Evolutionary conservation across 139 green algal species (phyloP).

Genomic region (Picochlorum costavermella): DNA sequence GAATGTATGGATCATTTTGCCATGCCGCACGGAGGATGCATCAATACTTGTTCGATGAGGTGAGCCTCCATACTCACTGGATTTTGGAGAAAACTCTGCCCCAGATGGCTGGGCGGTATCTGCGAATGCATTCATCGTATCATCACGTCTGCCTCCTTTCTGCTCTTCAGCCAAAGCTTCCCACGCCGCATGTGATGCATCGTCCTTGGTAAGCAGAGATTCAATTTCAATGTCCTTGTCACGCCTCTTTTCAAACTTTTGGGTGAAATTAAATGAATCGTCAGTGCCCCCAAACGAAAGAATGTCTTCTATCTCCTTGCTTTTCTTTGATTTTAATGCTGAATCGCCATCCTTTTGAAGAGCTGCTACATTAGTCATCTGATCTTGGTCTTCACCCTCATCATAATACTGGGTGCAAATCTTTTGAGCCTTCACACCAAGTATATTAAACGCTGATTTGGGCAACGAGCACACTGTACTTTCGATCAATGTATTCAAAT

Average conservation of each 20-base stretch:
- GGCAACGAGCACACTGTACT: conserved; percentile 26
- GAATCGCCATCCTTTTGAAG: not conserved
- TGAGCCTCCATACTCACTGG: not conserved
- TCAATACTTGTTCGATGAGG: not conserved
- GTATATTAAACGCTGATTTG: conserved; percentile 14
- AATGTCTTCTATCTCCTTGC: conserved; percentile 29
- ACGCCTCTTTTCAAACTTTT: not conserved
- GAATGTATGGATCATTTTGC: conserved; percentile 30
- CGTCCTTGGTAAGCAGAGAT: not conserved
- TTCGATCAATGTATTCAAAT: conserved; percentile 17
- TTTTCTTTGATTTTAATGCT: conserved; percentile 20
- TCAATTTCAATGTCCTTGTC: not conserved
- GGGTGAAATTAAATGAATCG: not conserved
- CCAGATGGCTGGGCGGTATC: not conserved
- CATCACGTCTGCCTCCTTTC: not conserved
- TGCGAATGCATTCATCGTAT: not conserved
- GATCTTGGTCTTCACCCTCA: too few relatives aligned
- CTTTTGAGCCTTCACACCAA: conserved; percentile 10
- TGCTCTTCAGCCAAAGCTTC: not conserved
- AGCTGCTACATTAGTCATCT: too few relatives aligned
- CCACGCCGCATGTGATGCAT: not conserved
- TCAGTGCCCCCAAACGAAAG: conserved; percentile 25
- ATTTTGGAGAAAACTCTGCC: not conserved
- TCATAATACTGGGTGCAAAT: too few relatives aligned
- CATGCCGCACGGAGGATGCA: conserved; percentile 2